These are phyloP conservation scores for Cryptococcus hybrid DNA, from an alignment of 1,284 basidiomycete genomes.

Conservation along the genomic window DNA sequence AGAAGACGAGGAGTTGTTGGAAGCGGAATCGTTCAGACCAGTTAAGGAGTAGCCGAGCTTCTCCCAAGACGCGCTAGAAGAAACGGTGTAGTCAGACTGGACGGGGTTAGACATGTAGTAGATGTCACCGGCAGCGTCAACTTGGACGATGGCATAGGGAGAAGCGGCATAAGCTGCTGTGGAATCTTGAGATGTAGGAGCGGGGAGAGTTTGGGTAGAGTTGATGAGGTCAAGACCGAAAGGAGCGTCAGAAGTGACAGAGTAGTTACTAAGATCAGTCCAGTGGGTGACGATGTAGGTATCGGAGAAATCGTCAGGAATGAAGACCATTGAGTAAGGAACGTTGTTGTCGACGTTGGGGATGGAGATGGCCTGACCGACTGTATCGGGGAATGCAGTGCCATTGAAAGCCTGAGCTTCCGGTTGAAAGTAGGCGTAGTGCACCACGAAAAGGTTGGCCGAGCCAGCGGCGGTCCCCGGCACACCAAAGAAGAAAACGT, in stretches of 20 bases:
- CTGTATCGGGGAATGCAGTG: constrained; percentile 66
- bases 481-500: constrained; percentile 66
- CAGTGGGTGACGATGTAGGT: constrained; percentile 66
- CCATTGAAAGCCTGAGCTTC: constrained; percentile 47
- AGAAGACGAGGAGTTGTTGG: constrained; percentile 7
- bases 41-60: constrained; percentile 43
- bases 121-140: constrained; percentile 64
- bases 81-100: constrained; percentile 41
- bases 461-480: constrained; percentile 64
- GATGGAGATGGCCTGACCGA: constrained; percentile 73
- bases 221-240: constrained; percentile 57
- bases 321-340: constrained; percentile 62
- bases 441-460: constrained; percentile 79
- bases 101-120: constrained; percentile 64
- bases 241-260: constrained; percentile 32
- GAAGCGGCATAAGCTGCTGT: constrained; percentile 70
- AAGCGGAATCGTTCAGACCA: constrained; percentile 15
- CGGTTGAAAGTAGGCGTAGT: constrained; percentile 60
- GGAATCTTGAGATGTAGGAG: constrained; percentile 66
- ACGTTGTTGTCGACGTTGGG: constrained; percentile 61
- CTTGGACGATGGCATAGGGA: constrained; percentile 68
- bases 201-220: constrained; percentile 67
- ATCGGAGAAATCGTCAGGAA: constrained; percentile 74
- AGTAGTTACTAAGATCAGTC: constrained; percentile 44
- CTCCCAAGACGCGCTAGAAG: constrained; percentile 38